Percentiles rank a stretch among this genome's conserved stretches.
Conservation (phyloP, 2,329 filamentous ascomycete species). For the Penicillium sp. region DNA sequence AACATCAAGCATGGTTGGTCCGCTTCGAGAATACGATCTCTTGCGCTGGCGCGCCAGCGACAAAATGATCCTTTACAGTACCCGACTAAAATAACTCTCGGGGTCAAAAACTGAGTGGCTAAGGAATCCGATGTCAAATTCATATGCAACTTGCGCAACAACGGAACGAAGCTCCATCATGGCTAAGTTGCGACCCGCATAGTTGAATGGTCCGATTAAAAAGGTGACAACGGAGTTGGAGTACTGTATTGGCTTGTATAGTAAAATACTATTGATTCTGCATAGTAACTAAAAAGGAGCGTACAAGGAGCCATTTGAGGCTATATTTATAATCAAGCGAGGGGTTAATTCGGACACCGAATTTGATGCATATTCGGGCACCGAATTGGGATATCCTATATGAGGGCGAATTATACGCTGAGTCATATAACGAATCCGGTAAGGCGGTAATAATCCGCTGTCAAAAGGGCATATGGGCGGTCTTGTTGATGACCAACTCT, state of each 20-base stretch:
- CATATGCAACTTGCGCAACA: constrained; percentile 57
- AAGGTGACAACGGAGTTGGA: too few species aligned
- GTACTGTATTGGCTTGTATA: too few species aligned
- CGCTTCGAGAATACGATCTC: constrained; percentile 22
- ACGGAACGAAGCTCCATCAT: constrained; percentile 23
- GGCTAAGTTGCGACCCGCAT: neutral
- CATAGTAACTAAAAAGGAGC: too few species aligned
- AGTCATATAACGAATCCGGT: too few species aligned
- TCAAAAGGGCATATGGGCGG: constrained; percentile 32
- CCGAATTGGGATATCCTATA: too few species aligned
- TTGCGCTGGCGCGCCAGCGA: constrained; percentile 43
- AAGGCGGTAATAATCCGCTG: too few species aligned
- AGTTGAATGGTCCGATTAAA: constrained; percentile 9
- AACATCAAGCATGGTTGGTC: neutral
- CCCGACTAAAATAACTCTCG: constrained; percentile 34
- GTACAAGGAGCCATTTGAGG: too few species aligned
- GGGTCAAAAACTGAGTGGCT: neutral
- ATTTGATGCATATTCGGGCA: too few species aligned
- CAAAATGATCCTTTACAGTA: constrained; percentile 54
- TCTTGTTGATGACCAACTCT: constrained; percentile 30
- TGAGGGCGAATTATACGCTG: too few species aligned
- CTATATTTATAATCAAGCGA: too few species aligned
- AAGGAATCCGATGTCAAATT: constrained; percentile 18
- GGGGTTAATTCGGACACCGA: too few species aligned
- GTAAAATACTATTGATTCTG: too few species aligned